Evolutionary conservation across 1,284 basidiomycete genomes (phyloP).

Genomic region (Ceratobasidium sp.): DNA sequence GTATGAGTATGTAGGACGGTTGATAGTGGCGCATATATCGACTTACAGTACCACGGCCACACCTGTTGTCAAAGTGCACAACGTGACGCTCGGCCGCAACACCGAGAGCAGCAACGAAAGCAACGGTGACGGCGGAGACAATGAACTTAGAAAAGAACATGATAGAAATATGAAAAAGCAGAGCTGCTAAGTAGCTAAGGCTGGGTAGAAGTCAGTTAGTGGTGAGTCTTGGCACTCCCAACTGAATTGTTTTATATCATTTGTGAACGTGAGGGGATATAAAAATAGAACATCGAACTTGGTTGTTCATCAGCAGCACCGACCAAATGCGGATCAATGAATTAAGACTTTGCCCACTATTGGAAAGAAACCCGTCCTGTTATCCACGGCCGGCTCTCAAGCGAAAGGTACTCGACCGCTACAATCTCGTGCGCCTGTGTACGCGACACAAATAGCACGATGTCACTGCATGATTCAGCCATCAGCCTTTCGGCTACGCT

Average conservation of each 20-base stretch:
- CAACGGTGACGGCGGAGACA: constrained; percentile 1
- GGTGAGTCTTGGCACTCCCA: background rate
- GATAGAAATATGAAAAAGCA: background rate
- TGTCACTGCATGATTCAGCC: background rate
- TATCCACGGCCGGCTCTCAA: constrained; percentile 23
- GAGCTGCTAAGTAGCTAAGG: background rate
- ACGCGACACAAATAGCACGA: background rate
- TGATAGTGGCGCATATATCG: background rate
- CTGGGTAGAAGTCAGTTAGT: background rate
- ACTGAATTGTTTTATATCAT: background rate
- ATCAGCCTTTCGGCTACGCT: background rate
- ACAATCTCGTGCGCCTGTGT: background rate
- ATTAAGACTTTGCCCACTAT: background rate
- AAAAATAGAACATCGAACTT: background rate
- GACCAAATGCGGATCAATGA: background rate
- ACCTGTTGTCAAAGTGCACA: constrained; percentile 56
- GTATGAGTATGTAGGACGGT: too few relatives aligned
- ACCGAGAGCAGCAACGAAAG: constrained; percentile 32
- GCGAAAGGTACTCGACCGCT: constrained; percentile 7
- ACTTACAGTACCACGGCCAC: constrained; percentile 57
- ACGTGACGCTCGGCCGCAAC: constrained; percentile 53
- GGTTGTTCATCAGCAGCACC: background rate
- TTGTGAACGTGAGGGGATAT: background rate
- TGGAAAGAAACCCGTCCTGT: background rate
- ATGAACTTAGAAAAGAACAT: constrained; percentile 16